Conservation (phyloP, 225 moss, liverwort and hornwort genomes). For the Anthoceros angustus region DNA sequence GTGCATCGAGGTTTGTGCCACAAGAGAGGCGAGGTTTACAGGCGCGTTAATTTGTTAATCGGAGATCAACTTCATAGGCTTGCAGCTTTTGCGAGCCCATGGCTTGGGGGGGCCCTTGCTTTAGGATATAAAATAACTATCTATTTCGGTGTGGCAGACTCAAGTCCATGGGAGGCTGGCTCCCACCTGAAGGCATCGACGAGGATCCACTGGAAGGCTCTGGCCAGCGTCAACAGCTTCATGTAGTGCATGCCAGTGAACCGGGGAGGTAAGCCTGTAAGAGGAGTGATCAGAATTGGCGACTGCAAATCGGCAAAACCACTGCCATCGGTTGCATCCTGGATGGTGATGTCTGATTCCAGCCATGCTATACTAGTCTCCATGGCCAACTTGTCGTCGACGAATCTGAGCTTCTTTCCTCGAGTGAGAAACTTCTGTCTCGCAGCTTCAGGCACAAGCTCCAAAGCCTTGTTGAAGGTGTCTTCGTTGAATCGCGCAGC, state of each 20-base stretch:
- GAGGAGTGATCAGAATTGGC: slow-evolving; percentile 26
- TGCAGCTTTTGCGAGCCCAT: too few relatives aligned
- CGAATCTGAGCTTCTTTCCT: slow-evolving; percentile 46
- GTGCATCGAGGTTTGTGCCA: too few relatives aligned
- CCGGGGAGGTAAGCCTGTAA: slow-evolving; percentile 17
- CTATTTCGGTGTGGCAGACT: too few relatives aligned
- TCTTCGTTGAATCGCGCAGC: slow-evolving; percentile 36
- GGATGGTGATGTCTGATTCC: slow-evolving; percentile 36
- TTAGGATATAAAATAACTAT: too few relatives aligned
- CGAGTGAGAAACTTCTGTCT: slow-evolving; percentile 20
- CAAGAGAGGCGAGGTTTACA: too few relatives aligned
- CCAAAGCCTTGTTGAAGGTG: slow-evolving; percentile 30
- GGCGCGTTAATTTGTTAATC: too few relatives aligned
- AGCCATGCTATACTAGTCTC: slow-evolving; percentile 24
- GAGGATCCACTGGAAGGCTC: slow-evolving; percentile 51
- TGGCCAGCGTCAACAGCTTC: slow-evolving; percentile 42
- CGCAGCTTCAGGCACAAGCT: slow-evolving; percentile 22
- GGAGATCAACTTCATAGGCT: too few relatives aligned
- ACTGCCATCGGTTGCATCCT: slow-evolving; percentile 6
- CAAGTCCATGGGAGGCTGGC: background rate
- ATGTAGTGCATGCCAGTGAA: slow-evolving; percentile 53
- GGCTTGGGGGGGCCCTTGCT: too few relatives aligned
- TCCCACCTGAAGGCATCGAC: slow-evolving; percentile 32
- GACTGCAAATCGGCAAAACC: slow-evolving; percentile 25
- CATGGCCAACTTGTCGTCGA: slow-evolving; percentile 34